A percentile compares a stretch with the other conserved stretches of the same genome.
These are phyloP conservation scores for Corylus americana DNA, from an alignment of 306 rosid species.

Conservation along the genomic window DNA sequence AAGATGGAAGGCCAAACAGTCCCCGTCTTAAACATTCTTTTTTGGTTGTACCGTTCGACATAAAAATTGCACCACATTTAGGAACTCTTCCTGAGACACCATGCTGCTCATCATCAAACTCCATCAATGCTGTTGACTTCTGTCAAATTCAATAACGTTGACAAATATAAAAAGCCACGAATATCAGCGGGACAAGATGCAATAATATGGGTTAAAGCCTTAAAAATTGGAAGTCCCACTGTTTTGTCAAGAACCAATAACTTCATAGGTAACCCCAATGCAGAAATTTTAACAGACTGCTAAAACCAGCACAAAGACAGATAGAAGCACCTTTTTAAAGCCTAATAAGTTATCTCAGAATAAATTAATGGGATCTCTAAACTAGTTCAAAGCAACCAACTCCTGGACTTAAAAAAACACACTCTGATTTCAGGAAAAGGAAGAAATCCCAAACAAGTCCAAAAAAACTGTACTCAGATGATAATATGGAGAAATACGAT, in stretches of 20 bases:
- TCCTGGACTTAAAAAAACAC: neutral
- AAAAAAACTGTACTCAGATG: no score
- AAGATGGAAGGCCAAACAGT: slow-evolving; percentile 37
- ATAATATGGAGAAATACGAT: neutral
- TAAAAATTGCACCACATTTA: slow-evolving; percentile 50
- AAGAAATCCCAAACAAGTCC: neutral
- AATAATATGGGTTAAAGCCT: neutral
- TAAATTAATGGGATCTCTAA: neutral
- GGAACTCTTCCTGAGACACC: slow-evolving; percentile 41
- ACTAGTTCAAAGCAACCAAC: neutral
- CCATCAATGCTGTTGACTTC: slow-evolving; percentile 24
- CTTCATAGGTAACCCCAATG: neutral
- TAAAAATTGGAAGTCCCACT: neutral
- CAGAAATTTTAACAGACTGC: neutral
- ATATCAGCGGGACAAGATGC: neutral
- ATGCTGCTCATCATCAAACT: slow-evolving; percentile 26
- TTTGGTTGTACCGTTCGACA: slow-evolving; percentile 32
- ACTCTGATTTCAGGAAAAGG: neutral
- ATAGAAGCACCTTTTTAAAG: neutral
- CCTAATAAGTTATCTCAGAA: neutral
- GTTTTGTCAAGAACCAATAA: neutral
- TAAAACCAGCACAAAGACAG: neutral
- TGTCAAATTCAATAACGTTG: neutral
- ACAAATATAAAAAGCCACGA: neutral
- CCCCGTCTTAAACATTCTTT: slow-evolving; percentile 35